Conservation (phyloP, 257 asterid genomes). For the Echium plantagineum region DNA sequence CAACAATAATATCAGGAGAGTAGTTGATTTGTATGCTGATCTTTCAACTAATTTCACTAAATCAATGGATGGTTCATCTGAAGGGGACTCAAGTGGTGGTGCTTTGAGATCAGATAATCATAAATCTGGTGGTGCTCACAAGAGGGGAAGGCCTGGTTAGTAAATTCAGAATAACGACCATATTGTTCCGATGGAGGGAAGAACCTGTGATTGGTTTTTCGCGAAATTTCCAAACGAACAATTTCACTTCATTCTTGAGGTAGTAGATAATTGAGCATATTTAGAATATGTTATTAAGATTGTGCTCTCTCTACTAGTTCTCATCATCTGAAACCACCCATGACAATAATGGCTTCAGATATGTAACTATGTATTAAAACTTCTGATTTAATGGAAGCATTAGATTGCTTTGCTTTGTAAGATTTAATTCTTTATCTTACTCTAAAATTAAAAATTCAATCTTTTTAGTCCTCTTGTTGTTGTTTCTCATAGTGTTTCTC, state of each 20-base stretch:
- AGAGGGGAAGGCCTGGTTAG: constrained; percentile 59
- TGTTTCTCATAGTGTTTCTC: not conserved
- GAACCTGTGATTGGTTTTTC: too few species aligned
- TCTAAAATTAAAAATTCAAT: not conserved
- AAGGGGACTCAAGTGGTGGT: constrained; percentile 57
- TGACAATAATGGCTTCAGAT: constrained; percentile 21
- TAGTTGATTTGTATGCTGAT: constrained; percentile 34
- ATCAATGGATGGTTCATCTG: constrained; percentile 60
- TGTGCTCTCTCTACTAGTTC: constrained; percentile 13
- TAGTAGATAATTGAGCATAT: constrained; percentile 7
- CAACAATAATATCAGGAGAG: constrained; percentile 33
- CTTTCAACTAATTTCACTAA: constrained; percentile 44
- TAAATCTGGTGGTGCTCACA: constrained; percentile 18
- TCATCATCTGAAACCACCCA: constrained; percentile 8
- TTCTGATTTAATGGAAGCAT: constrained; percentile 30
- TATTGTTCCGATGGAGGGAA: too few species aligned
- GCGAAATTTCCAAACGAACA: too few species aligned
- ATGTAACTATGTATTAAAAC: constrained; percentile 29
- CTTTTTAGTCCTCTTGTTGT: not conserved
- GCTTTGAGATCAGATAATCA: constrained; percentile 40
- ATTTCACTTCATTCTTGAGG: constrained; percentile 13
- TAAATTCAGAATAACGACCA: too few species aligned
- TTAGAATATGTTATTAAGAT: not conserved
- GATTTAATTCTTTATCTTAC: constrained; percentile 12
- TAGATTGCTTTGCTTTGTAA: constrained; percentile 19